Evolutionary conservation across 176 grass and related monocot genomes (phyloP).

Genomic region (Coix lacrymajobi): DNA sequence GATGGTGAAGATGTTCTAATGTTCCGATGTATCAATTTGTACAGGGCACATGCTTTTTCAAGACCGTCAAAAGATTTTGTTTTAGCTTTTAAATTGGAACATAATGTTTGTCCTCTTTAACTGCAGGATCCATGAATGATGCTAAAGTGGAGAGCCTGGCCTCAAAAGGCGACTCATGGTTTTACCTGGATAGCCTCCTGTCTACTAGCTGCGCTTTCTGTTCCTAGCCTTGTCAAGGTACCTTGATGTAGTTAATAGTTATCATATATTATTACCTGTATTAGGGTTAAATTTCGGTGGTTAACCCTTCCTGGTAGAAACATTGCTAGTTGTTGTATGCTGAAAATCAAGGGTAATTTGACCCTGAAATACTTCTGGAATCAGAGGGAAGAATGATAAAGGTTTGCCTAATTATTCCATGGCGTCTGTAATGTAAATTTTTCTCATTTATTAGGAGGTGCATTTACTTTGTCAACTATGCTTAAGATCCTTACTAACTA

Average conservation of each 20-base stretch:
- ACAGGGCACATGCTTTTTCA: not conserved
- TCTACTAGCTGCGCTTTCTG: not conserved
- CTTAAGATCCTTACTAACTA: not conserved
- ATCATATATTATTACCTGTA: not conserved
- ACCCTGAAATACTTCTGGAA: not conserved
- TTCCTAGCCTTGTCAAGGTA: not conserved
- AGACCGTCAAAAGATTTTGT: not conserved
- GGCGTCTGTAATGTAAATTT: not conserved
- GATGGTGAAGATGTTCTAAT: not conserved
- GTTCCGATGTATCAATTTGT: not conserved
- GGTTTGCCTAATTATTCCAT: not conserved
- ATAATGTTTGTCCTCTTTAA: not conserved
- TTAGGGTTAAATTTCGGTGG: not conserved
- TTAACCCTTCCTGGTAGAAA: not conserved
- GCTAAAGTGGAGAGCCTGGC: not conserved
- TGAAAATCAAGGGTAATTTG: not conserved
- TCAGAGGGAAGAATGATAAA: not conserved
- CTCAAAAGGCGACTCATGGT: not conserved
- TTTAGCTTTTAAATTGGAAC: not conserved
- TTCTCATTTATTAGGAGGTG: not conserved
- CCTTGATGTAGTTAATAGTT: not conserved
- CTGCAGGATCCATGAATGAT: constrained; percentile 7
- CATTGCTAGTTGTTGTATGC: not conserved
- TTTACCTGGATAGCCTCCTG: not conserved
- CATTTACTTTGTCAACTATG: not conserved